phyloP scores from a whole-genome alignment of 129 eudicot species.

The Erigeron canadensis region DNA sequence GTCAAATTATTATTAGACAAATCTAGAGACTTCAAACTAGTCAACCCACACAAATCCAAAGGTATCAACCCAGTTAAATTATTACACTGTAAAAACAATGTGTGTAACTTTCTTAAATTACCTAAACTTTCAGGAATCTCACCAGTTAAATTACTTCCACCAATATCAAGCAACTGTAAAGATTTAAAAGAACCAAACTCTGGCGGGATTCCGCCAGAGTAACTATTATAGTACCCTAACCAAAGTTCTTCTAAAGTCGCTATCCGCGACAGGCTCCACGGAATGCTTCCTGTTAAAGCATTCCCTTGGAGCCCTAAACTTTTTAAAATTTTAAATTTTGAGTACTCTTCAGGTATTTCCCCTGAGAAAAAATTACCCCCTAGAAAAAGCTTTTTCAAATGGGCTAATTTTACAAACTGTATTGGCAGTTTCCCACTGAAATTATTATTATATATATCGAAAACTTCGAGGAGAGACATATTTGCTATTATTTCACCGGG shows the following conservation, averaged over 20 bases:
- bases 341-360: conserved; percentile 58
- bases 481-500: conserved; percentile 41
- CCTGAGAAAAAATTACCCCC: conserved; percentile 86
- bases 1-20: conserved; percentile 53
- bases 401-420: conserved; percentile 40
- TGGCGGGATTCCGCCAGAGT: conserved; percentile 68
- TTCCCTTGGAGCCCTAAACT: conserved; percentile 61
- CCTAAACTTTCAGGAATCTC: conserved; percentile 73
- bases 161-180: conserved; percentile 51
- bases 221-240: conserved; percentile 63
- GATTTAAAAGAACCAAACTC: conserved; percentile 55
- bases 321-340: conserved; percentile 34
- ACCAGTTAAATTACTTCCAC: conserved; percentile 66
- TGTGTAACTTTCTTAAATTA: conserved; percentile 50
- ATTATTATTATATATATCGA: conserved; percentile 74
- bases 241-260: conserved; percentile 42
- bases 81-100: conserved; percentile 71
- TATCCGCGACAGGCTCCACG: conserved; percentile 47
- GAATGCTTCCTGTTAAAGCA: conserved; percentile 55
- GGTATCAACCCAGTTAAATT: conserved; percentile 64
- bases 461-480: conserved; percentile 47
- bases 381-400: conserved; percentile 40
- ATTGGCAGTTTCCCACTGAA: conserved; percentile 59
- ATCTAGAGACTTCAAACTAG: conserved; percentile 70
- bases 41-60: conserved; percentile 47